Evolutionary conservation across 2,329 filamentous ascomycete species (phyloP).

Genomic region (Calycina herbarum): DNA sequence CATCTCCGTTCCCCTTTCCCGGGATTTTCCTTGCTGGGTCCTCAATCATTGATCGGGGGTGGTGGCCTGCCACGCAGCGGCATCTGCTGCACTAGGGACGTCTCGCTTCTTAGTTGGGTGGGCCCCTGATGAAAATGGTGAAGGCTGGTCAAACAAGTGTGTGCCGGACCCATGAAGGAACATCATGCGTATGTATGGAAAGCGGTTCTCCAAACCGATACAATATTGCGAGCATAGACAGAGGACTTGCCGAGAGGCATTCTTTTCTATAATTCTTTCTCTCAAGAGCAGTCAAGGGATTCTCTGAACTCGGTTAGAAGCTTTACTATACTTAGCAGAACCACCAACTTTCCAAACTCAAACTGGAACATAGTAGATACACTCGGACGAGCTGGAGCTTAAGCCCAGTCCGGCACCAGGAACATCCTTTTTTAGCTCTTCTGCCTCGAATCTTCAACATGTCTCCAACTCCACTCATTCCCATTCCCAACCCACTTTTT

Average conservation of each 20-base stretch:
- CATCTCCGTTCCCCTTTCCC: not conserved
- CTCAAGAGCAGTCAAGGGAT: no score
- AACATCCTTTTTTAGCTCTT: conserved; percentile 7
- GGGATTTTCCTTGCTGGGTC: not conserved
- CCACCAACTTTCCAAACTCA: not conserved
- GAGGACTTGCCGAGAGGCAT: no score
- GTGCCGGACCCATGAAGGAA: no score
- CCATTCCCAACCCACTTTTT: not conserved
- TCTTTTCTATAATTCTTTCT: no score
- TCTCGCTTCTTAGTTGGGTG: not conserved
- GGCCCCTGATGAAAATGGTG: no score
- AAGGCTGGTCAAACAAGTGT: no score
- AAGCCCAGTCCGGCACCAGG: conserved; percentile 1
- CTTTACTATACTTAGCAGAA: not conserved
- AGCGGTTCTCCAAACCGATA: no score
- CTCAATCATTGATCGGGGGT: not conserved
- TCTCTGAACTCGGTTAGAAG: no score
- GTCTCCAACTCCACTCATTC: not conserved
- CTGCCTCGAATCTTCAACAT: not conserved
- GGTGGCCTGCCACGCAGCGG: not conserved
- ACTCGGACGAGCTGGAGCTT: not conserved
- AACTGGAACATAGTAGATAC: not conserved
- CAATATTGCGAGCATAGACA: no score
- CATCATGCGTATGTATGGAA: no score
- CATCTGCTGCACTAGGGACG: not conserved